These are phyloP conservation scores for Paraphoma sp. DNA, from an alignment of 2,329 filamentous ascomycete genomes.

Conservation along the genomic window DNA sequence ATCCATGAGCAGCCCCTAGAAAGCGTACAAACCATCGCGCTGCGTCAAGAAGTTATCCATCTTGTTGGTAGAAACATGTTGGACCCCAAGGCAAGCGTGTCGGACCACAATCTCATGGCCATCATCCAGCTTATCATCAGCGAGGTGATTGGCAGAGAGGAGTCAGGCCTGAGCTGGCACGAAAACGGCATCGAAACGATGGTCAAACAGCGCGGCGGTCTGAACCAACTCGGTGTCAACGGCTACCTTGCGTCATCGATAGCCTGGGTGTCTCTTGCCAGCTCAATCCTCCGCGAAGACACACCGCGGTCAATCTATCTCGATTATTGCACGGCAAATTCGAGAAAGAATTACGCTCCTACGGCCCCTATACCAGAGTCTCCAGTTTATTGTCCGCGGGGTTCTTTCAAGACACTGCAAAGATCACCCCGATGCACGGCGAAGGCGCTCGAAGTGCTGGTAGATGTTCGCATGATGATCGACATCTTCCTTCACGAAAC, in stretches of 20 bases:
- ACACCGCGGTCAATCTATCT: conserved; percentile 33
- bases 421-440: conserved; percentile 20
- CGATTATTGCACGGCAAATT: conserved; percentile 27
- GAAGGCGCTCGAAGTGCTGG: conserved; percentile 30
- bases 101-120: conserved; percentile 46
- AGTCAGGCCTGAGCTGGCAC: conserved; percentile 28
- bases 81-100: conserved; percentile 25
- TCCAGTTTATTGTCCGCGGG: conserved; percentile 42
- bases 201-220: conserved; percentile 43
- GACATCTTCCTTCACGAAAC: conserved; percentile 35
- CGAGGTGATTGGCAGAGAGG: conserved; percentile 39
- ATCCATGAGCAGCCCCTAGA: conserved; percentile 28
- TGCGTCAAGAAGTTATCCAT: conserved; percentile 45
- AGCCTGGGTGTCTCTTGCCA: conserved; percentile 41
- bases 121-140: conserved; percentile 45
- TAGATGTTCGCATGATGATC: conserved; percentile 38
- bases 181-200: conserved; percentile 39
- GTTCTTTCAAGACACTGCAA: conserved; percentile 34
- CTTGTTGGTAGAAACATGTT: conserved; percentile 35
- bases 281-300: conserved; percentile 40
- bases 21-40: conserved; percentile 37
- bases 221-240: conserved; percentile 36
- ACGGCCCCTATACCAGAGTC: conserved; percentile 42
- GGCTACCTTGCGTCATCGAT: conserved; percentile 41
- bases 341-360: conserved; percentile 18